Conservation (phyloP, 108 stramenopile species). For the Asterionellopsis glacialis region DNA sequence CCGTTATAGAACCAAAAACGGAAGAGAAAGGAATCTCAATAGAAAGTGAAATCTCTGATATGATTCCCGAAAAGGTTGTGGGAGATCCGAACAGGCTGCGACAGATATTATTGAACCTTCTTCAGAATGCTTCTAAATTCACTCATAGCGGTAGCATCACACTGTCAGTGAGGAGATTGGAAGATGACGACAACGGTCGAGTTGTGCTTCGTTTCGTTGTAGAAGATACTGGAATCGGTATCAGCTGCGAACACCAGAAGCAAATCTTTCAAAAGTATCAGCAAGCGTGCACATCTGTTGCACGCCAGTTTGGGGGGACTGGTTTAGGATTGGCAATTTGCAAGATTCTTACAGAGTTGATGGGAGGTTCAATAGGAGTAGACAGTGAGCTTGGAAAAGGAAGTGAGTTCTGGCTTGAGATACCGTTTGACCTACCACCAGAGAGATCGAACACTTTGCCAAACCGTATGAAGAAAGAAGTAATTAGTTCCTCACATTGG, state of each 20-base stretch:
- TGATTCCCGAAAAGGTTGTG: slow-evolving; percentile 8
- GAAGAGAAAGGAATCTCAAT: slow-evolving; percentile 24
- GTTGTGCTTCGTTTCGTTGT: slow-evolving; percentile 28
- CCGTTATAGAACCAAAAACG: slow-evolving; percentile 17
- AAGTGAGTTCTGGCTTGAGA: slow-evolving; percentile 25
- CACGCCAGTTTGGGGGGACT: slow-evolving; percentile 46
- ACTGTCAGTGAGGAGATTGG: slow-evolving; percentile 2
- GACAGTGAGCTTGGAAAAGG: slow-evolving; percentile 27
- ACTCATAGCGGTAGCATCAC: slow-evolving; percentile 29
- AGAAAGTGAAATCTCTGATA: slow-evolving; percentile 13
- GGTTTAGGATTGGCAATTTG: slow-evolving; percentile 54
- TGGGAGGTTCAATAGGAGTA: slow-evolving; percentile 45
- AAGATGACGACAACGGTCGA: slow-evolving; percentile 4
- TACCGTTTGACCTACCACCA: slow-evolving; percentile 15
- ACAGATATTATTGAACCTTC: slow-evolving; percentile 51
- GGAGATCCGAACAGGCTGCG: slow-evolving; percentile 58
- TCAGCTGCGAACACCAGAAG: slow-evolving; percentile 15
- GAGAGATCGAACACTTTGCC: background rate
- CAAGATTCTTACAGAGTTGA: slow-evolving; percentile 25
- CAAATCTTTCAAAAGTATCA: slow-evolving; percentile 41
- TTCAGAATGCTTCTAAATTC: slow-evolving; percentile 64
- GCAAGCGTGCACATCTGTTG: slow-evolving; percentile 31
- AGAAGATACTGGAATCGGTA: slow-evolving; percentile 54
- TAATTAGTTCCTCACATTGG: background rate
- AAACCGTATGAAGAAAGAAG: background rate